Percentiles rank a stretch among this genome's conserved stretches.
phyloP scores from a whole-genome alignment of 345 rosid genomes.

The Durio zibethinus region DNA sequence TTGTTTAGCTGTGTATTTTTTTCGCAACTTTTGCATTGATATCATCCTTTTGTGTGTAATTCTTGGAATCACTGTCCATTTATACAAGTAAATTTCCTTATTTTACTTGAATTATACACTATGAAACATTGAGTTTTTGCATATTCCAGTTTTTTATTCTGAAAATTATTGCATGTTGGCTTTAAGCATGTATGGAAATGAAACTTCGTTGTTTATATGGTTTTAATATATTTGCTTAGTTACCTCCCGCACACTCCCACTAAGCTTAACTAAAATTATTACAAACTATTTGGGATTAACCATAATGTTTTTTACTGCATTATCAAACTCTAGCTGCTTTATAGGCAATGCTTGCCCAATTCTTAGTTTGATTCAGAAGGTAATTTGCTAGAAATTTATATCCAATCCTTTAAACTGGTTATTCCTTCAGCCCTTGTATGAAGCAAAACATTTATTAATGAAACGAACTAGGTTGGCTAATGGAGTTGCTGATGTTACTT shows the following conservation, averaged over 20 bases:
- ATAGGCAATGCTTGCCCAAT: background rate
- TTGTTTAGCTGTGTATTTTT: slow-evolving; percentile 62
- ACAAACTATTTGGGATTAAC: background rate
- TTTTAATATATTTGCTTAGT: background rate
- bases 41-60: slow-evolving; percentile 70
- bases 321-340: background rate
- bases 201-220: background rate
- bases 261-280: background rate
- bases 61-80: slow-evolving; percentile 82
- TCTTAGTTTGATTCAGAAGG: background rate
- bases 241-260: background rate
- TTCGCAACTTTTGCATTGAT: slow-evolving; percentile 91
- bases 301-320: background rate
- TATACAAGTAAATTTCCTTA: slow-evolving; percentile 64
- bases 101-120: background rate
- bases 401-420: too few relatives aligned
- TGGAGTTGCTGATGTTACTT: slow-evolving; percentile 33
- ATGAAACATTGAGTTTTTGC: background rate
- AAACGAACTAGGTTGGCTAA: slow-evolving; percentile 34
- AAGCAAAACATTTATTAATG: slow-evolving; percentile 55
- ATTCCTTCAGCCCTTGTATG: too few relatives aligned
- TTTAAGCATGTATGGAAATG: background rate
- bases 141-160: background rate
- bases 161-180: background rate
- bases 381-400: background rate